Evolutionary conservation across 1,139 yeast genomes (phyloP).

Genomic region (Candida mesenterica): DNA sequence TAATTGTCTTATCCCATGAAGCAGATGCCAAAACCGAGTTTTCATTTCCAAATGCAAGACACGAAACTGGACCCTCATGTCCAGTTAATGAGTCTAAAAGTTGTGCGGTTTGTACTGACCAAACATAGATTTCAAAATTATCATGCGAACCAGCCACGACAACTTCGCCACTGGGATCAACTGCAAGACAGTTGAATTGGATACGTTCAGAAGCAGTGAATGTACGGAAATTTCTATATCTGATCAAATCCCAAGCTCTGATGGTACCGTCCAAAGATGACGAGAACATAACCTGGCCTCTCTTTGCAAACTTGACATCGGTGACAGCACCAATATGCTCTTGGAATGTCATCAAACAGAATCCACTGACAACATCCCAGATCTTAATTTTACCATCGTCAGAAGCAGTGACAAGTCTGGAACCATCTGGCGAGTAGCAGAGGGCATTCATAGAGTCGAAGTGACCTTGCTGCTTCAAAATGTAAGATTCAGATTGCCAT

Average conservation of each 20-base stretch:
- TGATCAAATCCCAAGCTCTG: constrained; percentile 91
- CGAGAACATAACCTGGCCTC: constrained; percentile 87
- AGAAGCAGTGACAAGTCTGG: constrained; percentile 87
- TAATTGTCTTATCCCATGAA: constrained; percentile 93
- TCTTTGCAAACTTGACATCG: constrained; percentile 78
- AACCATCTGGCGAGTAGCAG: constrained; percentile 93
- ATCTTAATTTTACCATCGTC: constrained; percentile 97
- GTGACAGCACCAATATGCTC: constrained; percentile 92
- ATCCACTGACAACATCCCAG: constrained; percentile 94
- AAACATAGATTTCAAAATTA: constrained; percentile 84
- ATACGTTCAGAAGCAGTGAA: constrained; percentile 88
- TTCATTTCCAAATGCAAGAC: constrained; percentile 82
- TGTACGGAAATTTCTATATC: constrained; percentile 92
- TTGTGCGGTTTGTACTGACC: constrained; percentile 98
- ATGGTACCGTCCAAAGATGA: constrained; percentile 95
- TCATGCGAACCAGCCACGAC: constrained; percentile 95
- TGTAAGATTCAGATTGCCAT: constrained; percentile 98
- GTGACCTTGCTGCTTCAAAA: constrained; percentile 95
- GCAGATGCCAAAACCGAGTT: constrained; percentile 81
- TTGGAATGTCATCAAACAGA: constrained; percentile 85
- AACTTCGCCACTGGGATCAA: constrained; percentile 96
- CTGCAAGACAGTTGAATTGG: constrained; percentile 86
- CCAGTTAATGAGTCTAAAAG: constrained; percentile 83
- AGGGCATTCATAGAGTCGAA: constrained; percentile 84
- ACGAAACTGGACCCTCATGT: constrained; percentile 94